Evolutionary conservation across 2,329 filamentous ascomycete genomes (phyloP).

Genomic region (Colletotrichum echinochloae): DNA sequence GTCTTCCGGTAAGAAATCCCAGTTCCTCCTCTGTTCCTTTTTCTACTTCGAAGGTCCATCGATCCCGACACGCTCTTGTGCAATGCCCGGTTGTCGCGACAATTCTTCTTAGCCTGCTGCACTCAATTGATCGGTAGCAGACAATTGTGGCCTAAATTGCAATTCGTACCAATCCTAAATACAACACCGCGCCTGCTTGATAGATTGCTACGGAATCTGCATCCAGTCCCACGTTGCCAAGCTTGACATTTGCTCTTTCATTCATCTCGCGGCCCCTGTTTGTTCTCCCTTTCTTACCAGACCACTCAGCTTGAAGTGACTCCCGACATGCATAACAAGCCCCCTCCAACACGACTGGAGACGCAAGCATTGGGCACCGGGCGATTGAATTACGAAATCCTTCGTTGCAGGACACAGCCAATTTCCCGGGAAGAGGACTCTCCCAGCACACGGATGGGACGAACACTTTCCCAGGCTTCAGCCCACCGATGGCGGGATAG

Average conservation of each 20-base stretch:
- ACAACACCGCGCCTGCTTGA: not conserved
- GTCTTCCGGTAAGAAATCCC: slow-evolving; percentile 2
- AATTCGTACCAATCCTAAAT: not conserved
- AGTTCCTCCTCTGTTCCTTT: not conserved
- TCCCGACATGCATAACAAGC: slow-evolving; percentile 12
- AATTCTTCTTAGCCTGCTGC: not conserved
- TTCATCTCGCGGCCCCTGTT: not conserved
- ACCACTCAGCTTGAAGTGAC: slow-evolving; percentile 8
- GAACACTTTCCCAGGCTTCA: slow-evolving; percentile 21
- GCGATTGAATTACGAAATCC: slow-evolving; percentile 8
- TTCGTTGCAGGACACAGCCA: slow-evolving; percentile 25
- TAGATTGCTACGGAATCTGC: not conserved
- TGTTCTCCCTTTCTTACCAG: not conserved
- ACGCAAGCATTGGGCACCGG: slow-evolving; percentile 7
- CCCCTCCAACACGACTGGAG: slow-evolving; percentile 1
- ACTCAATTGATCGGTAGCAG: slow-evolving; percentile 1
- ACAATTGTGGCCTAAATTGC: not conserved
- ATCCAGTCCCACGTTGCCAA: not conserved
- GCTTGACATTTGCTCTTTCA: not conserved
- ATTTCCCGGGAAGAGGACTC: slow-evolving; percentile 29
- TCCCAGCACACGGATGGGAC: slow-evolving; percentile 31
- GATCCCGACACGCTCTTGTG: not conserved
- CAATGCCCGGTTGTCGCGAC: not conserved
- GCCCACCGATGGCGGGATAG: slow-evolving; percentile 6
- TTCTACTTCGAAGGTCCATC: not conserved